Evolutionary conservation across 345 rosid genomes (phyloP).

Genomic region (Luvunga scandens): DNA sequence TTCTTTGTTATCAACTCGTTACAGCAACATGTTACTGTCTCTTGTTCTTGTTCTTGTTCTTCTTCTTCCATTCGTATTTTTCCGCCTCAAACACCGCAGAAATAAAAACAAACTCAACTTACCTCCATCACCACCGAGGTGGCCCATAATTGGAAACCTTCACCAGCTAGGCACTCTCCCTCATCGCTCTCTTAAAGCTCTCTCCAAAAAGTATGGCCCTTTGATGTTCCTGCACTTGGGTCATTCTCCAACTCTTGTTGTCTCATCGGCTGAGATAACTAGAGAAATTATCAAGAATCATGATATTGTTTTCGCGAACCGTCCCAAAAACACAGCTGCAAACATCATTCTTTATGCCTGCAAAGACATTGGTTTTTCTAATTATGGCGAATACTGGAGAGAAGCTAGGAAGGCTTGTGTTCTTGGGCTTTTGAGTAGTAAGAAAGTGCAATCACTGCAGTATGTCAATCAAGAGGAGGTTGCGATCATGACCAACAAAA

Average conservation of each 20-base stretch:
- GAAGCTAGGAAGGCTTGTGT: too few species aligned
- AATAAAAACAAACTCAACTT: neutral
- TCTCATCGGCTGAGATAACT: constrained; percentile 22
- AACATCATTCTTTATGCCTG: neutral
- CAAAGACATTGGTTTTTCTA: constrained; percentile 10
- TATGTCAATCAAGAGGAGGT: constrained; percentile 25
- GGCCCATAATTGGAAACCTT: constrained; percentile 26
- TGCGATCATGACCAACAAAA: constrained; percentile 2
- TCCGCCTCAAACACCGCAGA: neutral
- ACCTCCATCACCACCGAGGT: constrained; percentile 25
- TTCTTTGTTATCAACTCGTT: neutral
- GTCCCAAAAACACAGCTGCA: constrained; percentile 15
- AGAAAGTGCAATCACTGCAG: constrained; percentile 18
- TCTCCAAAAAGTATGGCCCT: constrained; percentile 20
- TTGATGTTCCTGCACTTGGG: constrained; percentile 20
- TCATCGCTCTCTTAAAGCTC: constrained; percentile 11
- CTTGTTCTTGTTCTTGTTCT: neutral
- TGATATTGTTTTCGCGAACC: constrained; percentile 14
- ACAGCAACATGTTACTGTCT: neutral
- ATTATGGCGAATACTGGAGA: constrained; percentile 26
- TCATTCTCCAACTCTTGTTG: constrained; percentile 15
- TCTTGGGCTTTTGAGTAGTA: too few species aligned
- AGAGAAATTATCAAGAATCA: constrained; percentile 18
- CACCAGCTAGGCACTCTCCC: constrained; percentile 17
- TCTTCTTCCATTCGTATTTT: neutral